These are phyloP conservation scores for Cladosporium phlei DNA, from an alignment of 2,329 filamentous ascomycete genomes.

Conservation along the genomic window DNA sequence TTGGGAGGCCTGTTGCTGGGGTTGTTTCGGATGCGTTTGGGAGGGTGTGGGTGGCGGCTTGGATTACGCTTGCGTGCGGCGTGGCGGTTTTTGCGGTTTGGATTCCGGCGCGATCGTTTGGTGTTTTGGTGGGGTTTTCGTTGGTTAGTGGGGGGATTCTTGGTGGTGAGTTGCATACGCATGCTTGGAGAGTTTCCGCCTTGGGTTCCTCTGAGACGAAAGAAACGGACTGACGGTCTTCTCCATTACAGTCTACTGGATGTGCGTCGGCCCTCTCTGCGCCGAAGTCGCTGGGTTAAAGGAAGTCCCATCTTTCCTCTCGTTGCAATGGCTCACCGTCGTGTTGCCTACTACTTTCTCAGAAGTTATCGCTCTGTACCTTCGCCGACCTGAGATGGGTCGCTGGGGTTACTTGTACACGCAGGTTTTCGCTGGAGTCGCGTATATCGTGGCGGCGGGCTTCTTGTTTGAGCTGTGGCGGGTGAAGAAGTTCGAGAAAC, in stretches of 20 bases:
- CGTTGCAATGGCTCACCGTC: constrained; percentile 35
- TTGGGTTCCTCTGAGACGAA: no score
- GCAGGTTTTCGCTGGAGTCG: constrained; percentile 36
- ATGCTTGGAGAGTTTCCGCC: no score
- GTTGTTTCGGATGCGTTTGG: constrained; percentile 43
- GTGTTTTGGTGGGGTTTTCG: constrained; percentile 40
- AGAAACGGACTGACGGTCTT: no score
- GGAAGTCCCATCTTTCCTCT: constrained; percentile 38
- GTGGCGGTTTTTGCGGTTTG: constrained; percentile 42
- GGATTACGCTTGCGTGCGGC: constrained; percentile 37
- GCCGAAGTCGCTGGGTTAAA: constrained; percentile 39
- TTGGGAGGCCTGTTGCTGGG: constrained; percentile 46
- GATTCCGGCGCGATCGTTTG: constrained; percentile 42
- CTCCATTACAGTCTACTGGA: neutral
- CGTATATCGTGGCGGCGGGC: constrained; percentile 33
- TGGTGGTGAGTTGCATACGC: constrained; percentile 34
- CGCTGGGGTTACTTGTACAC: constrained; percentile 32
- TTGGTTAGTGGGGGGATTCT: constrained; percentile 42
- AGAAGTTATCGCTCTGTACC: constrained; percentile 10
- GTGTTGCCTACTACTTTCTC: constrained; percentile 7
- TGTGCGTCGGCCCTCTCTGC: constrained; percentile 38
- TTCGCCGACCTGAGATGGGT: constrained; percentile 5
- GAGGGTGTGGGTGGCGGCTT: constrained; percentile 39
- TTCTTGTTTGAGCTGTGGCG: constrained; percentile 32
- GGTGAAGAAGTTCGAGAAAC: constrained; percentile 7